A percentile compares a stretch with the other conserved stretches of the same genome.
These are phyloP conservation scores for Microbotryum lychnidis-dioicae DNA, from an alignment of 1,284 basidiomycete genomes.

Conservation along the genomic window DNA sequence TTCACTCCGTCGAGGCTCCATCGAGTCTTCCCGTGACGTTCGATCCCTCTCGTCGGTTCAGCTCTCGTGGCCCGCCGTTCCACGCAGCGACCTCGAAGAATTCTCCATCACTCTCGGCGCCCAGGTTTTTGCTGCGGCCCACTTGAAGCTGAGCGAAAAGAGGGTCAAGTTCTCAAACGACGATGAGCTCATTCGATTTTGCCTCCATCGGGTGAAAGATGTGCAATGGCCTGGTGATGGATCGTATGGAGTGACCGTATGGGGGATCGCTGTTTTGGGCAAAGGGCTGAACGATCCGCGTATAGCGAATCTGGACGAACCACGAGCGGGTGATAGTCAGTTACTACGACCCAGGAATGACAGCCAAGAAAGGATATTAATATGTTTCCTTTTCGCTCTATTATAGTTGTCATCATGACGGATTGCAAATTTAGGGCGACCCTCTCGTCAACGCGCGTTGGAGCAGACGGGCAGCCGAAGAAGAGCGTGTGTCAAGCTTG, in stretches of 20 bases:
- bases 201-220: slow-evolving; percentile 20
- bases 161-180: slow-evolving; percentile 48
- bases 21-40: slow-evolving; percentile 7
- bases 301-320: slow-evolving; percentile 12
- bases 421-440: slow-evolving; percentile 81
- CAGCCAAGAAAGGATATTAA: neutral
- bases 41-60: slow-evolving; percentile 29
- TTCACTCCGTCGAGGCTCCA: slow-evolving; percentile 34
- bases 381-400: no score
- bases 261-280: slow-evolving; percentile 6
- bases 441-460: slow-evolving; percentile 58
- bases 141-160: slow-evolving; percentile 54
- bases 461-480: slow-evolving; percentile 53
- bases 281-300: slow-evolving; percentile 4
- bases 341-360: neutral
- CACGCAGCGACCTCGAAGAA: slow-evolving; percentile 23
- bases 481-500: slow-evolving; percentile 71
- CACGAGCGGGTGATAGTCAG: slow-evolving; percentile 20
- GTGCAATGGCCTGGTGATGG: slow-evolving; percentile 4
- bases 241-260: slow-evolving; percentile 18
- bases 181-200: slow-evolving; percentile 25
- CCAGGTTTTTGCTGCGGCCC: slow-evolving; percentile 61
- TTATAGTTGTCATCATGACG: slow-evolving; percentile 46
- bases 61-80: slow-evolving; percentile 7
- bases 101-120: slow-evolving; percentile 67